Evolutionary conservation across 805 yeast species (phyloP), one percentile per base, ranked within the genome.

Genomic region (Yarrowia sp.): DNA sequence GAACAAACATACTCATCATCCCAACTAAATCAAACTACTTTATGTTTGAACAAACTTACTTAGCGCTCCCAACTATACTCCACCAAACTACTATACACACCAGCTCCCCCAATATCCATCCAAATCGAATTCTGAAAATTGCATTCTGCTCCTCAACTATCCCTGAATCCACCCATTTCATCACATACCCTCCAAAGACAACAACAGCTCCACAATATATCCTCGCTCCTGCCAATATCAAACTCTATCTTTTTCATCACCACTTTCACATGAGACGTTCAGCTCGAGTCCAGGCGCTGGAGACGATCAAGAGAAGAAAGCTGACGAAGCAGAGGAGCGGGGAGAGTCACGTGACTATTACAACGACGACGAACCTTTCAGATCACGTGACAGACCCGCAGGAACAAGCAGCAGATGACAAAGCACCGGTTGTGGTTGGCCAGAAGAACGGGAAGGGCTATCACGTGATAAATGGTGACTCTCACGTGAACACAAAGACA

Each of bases 231-330:
- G 9, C 19, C 44, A 40, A 40, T 10, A 15, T 40, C 47, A 55
- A 39, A 55, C 63, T 40, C 47, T 38, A 52, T 52, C 42, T n/a
- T 19, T 14, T 14, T 47, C 43, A 15, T 14, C 58, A 36, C 43
- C 43, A 49, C 52, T 14, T 17, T 10, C 3, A 8, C 30, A 55
- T 55, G 63, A 55, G 63, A 55, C 63, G 63, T 20, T 55, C 63
- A 40, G 46, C 63, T 19, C 36, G 63, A 24, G 46, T 55, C 39
- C 63, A 55, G 36, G 63, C 63, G 15, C 39, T 55, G 39, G 63
- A 55, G 30, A 55, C 63, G 1, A 55, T 55, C 47, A 55, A 55
- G n/a, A 9, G 63, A 4, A n/a, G 63, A 6, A 55, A 55, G 24
- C 17, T 55, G 20, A 47, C 38, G 1, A 47, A 30, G 14, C 19